A percentile compares a stretch with the other conserved stretches of the same genome.
phyloP scores from a whole-genome alignment of 2,329 filamentous ascomycete species.

The Purpureocillium takamizusanense region DNA sequence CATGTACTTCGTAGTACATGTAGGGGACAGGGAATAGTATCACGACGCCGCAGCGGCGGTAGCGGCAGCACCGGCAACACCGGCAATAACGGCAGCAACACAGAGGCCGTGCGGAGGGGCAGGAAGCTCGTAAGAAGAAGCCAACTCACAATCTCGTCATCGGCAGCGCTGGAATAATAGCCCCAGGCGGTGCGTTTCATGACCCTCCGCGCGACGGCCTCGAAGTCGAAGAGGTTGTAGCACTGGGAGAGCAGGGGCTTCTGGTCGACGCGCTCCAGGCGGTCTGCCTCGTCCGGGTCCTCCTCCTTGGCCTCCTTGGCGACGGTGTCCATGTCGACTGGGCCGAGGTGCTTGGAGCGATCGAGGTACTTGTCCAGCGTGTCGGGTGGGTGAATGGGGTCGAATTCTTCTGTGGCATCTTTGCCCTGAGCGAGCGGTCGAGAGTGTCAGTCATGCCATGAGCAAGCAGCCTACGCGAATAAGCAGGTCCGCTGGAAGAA shows the following conservation, averaged over 20 bases:
- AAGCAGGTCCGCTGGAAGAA: too few species aligned
- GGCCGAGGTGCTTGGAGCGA: constrained; percentile 77
- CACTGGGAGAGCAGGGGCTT: constrained; percentile 81
- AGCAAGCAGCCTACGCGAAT: too few species aligned
- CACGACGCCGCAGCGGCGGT: too few species aligned
- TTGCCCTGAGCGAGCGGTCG: constrained; percentile 47
- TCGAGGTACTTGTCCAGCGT: constrained; percentile 81
- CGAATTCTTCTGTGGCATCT: constrained; percentile 87
- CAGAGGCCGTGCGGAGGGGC: too few species aligned
- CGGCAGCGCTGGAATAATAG: constrained; percentile 88
- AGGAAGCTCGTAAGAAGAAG: too few species aligned
- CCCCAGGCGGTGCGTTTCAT: constrained; percentile 98
- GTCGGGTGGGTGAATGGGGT: constrained; percentile 81
- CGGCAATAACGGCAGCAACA: too few species aligned
- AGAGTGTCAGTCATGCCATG: too few species aligned
- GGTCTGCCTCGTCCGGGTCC: constrained; percentile 45
- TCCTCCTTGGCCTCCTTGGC: constrained; percentile 64
- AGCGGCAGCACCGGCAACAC: too few species aligned
- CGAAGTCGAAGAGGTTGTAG: constrained; percentile 93
- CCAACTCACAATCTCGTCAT: constrained; percentile 31
- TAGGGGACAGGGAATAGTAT: too few species aligned
- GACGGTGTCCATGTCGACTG: constrained; percentile 80
- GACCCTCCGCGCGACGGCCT: constrained; percentile 76
- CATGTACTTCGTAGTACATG: too few species aligned
- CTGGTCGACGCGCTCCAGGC: constrained; percentile 62